Evolutionary conservation across 2,329 filamentous ascomycete species (phyloP).

Genomic region (Clarireedia homoeocarpa): DNA sequence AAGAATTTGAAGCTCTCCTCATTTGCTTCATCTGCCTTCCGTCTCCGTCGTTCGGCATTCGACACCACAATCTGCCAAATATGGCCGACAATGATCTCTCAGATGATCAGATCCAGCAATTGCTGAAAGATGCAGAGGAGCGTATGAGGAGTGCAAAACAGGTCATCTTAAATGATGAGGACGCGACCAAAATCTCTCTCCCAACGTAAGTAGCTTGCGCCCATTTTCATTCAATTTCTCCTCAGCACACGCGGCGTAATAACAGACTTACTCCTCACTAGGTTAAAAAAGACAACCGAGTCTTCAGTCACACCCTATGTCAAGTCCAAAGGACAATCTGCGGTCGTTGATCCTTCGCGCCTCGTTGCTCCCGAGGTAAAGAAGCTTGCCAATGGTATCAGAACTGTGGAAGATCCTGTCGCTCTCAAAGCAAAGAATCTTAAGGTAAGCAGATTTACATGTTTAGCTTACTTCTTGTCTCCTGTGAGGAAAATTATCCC

Average conservation of each 20-base stretch:
- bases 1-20: not conserved
- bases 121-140: slow-evolving; percentile 55
- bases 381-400: slow-evolving; percentile 38
- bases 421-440: slow-evolving; percentile 36
- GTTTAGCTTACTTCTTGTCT: slow-evolving; percentile 15
- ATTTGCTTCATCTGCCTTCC: not conserved
- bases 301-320: slow-evolving; percentile 43
- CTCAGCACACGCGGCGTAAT: not conserved
- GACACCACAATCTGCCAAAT: not conserved
- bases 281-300: slow-evolving; percentile 1
- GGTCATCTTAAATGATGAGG: slow-evolving; percentile 4
- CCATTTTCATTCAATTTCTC: not conserved
- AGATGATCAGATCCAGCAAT: slow-evolving; percentile 54
- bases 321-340: slow-evolving; percentile 42
- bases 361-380: slow-evolving; percentile 41
- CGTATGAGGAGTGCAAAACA: slow-evolving; percentile 40
- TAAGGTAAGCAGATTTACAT: slow-evolving; percentile 38
- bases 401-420: slow-evolving; percentile 46
- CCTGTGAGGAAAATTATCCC: slow-evolving; percentile 73
- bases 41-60: not conserved
- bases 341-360: slow-evolving; percentile 43
- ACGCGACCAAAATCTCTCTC: slow-evolving; percentile 10
- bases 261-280: not conserved
- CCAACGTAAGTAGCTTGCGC: slow-evolving; percentile 1
- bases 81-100: slow-evolving; percentile 41